phyloP scores from a whole-genome alignment of 2,329 filamentous ascomycete genomes.

The Fonsecaea nubica region DNA sequence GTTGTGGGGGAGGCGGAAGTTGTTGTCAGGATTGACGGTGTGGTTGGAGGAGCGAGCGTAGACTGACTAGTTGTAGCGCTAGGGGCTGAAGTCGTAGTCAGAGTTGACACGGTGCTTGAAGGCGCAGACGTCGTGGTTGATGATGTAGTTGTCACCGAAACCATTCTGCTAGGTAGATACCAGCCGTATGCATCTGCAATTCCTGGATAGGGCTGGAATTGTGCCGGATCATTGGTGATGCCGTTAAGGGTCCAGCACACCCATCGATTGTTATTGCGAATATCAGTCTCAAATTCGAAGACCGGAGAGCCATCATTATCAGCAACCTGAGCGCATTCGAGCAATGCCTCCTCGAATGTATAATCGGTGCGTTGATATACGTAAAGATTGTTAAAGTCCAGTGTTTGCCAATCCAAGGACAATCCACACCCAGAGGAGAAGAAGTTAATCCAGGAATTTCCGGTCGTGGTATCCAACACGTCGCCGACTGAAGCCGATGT shows the following conservation, averaged over 20 bases:
- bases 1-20: neutral
- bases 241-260: constrained; percentile 20
- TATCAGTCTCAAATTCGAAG: constrained; percentile 18
- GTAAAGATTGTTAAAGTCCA: constrained; percentile 20
- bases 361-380: constrained; percentile 16
- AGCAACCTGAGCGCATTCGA: constrained; percentile 7
- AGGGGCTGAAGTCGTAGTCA: neutral
- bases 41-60: neutral
- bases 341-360: constrained; percentile 13
- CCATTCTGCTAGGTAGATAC: constrained; percentile 15
- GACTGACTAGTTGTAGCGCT: neutral
- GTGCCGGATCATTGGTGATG: constrained; percentile 15
- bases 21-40: neutral
- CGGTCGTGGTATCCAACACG: neutral
- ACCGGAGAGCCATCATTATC: constrained; percentile 15
- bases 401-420: constrained; percentile 19
- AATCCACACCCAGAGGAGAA: constrained; percentile 19
- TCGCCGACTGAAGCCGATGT: constrained; percentile 16
- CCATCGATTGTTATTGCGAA: constrained; percentile 14
- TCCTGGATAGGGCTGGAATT: constrained; percentile 17
- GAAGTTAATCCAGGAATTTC: constrained; percentile 17
- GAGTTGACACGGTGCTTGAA: neutral
- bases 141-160: constrained; percentile 1
- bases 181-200: constrained; percentile 18
- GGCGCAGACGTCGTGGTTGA: neutral